Evolutionary conservation across 345 rosid genomes (phyloP).

Genomic region (Corchorus capsularis): DNA sequence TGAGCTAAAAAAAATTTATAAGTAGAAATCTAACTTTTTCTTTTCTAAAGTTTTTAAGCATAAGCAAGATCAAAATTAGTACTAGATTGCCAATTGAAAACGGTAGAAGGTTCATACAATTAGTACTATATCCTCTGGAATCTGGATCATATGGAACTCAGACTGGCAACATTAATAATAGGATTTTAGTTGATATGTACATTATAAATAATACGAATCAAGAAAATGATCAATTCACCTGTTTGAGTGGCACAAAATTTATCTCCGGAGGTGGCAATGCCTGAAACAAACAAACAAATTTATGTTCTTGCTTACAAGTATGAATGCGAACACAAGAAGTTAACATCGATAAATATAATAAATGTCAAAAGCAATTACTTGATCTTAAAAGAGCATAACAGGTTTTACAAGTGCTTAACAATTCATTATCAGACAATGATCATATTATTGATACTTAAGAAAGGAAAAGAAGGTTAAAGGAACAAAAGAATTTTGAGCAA

Average conservation of each 20-base stretch:
- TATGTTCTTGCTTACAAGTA: background rate
- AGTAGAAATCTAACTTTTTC: background rate
- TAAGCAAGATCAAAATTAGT: background rate
- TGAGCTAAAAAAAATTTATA: background rate
- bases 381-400: background rate
- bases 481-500: background rate
- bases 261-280: constrained; percentile 73
- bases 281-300: constrained; percentile 41
- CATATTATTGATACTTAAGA: background rate
- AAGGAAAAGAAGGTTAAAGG: background rate
- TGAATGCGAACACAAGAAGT: background rate
- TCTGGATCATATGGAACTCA: background rate
- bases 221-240: constrained; percentile 40
- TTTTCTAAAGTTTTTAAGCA: background rate
- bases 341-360: background rate
- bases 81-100: background rate
- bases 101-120: background rate
- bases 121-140: background rate
- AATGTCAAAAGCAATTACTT: background rate
- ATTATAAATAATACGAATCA: background rate
- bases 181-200: background rate
- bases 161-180: background rate
- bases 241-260: constrained; percentile 78
- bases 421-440: background rate
- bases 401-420: background rate